Conservation (phyloP, 257 asterid species). For the Solanum microdontum region DNA sequence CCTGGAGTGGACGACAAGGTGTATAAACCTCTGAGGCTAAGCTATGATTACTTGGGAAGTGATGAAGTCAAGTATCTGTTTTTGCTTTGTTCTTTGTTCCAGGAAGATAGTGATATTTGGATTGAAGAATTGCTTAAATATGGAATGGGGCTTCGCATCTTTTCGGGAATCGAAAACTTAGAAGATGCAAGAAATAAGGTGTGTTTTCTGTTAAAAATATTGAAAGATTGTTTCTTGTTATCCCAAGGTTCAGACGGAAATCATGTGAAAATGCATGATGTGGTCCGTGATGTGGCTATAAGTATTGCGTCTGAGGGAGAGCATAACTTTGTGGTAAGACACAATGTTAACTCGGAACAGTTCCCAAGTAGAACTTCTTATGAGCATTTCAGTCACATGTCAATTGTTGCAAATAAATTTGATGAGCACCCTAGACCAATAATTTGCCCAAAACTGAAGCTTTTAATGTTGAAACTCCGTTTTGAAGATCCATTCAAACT, state of each 20-base stretch:
- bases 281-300: background rate
- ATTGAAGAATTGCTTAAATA: background rate
- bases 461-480: too few relatives aligned
- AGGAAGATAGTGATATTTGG: background rate
- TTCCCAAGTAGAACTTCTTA: background rate
- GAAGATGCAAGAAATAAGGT: background rate
- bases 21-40: too few relatives aligned
- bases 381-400: background rate
- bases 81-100: background rate
- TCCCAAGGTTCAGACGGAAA: background rate
- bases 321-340: background rate
- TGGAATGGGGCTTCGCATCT: background rate
- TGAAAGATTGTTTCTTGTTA: background rate
- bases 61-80: background rate
- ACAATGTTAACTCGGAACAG: background rate
- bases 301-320: background rate
- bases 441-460: too few relatives aligned
- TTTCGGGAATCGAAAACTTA: background rate
- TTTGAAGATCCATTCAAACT: too few relatives aligned
- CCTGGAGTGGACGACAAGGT: accelerated
- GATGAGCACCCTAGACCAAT: too few relatives aligned
- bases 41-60: too few relatives aligned
- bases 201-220: background rate
- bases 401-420: too few relatives aligned
- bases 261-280: slow-evolving; percentile 5